Percentiles rank a stretch among this genome's conserved stretches.
These are phyloP conservation scores for Neoarthrinium moseri DNA, from an alignment of 2,329 filamentous ascomycete species.

Conservation along the genomic window DNA sequence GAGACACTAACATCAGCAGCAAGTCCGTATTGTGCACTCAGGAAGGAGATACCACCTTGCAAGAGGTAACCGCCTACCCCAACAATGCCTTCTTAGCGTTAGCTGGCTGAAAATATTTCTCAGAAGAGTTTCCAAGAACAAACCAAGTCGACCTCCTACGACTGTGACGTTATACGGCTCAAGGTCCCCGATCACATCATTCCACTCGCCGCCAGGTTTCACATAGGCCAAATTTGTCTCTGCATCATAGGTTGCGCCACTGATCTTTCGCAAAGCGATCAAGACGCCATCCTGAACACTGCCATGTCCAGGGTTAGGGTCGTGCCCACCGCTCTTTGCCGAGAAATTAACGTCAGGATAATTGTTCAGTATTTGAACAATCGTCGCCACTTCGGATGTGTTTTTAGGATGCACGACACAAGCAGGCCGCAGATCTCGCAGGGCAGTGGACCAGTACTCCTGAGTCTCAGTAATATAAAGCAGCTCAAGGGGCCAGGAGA, in stretches of 20 bases:
- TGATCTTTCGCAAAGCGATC: slow-evolving; percentile 31
- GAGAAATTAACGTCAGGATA: slow-evolving; percentile 31
- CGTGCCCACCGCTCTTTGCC: slow-evolving; percentile 37
- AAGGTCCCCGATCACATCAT: slow-evolving; percentile 33
- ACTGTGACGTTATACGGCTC: slow-evolving; percentile 32
- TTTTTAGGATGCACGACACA: slow-evolving; percentile 33
- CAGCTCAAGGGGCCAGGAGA: slow-evolving; percentile 8
- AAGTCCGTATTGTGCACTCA: slow-evolving; percentile 24
- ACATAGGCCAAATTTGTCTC: slow-evolving; percentile 32
- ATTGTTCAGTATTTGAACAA: slow-evolving; percentile 29
- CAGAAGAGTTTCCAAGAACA: not conserved
- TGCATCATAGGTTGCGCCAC: slow-evolving; percentile 31
- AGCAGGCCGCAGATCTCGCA: slow-evolving; percentile 29
- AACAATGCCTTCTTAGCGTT: slow-evolving; percentile 25
- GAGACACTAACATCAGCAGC: slow-evolving; percentile 23
- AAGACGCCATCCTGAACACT: slow-evolving; percentile 34
- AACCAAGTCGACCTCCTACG: slow-evolving; percentile 27
- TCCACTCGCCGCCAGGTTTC: slow-evolving; percentile 37
- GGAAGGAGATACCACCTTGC: slow-evolving; percentile 28
- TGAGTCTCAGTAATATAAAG: slow-evolving; percentile 10
- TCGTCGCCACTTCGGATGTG: slow-evolving; percentile 29
- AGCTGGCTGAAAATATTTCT: too few relatives aligned
- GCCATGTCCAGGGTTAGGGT: slow-evolving; percentile 32
- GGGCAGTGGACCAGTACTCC: slow-evolving; percentile 32
- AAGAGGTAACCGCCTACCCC: slow-evolving; percentile 26